Base-by-base conservation (phyloP, 495 filamentous ascomycete species). In the Daldinia loculata region DNA sequence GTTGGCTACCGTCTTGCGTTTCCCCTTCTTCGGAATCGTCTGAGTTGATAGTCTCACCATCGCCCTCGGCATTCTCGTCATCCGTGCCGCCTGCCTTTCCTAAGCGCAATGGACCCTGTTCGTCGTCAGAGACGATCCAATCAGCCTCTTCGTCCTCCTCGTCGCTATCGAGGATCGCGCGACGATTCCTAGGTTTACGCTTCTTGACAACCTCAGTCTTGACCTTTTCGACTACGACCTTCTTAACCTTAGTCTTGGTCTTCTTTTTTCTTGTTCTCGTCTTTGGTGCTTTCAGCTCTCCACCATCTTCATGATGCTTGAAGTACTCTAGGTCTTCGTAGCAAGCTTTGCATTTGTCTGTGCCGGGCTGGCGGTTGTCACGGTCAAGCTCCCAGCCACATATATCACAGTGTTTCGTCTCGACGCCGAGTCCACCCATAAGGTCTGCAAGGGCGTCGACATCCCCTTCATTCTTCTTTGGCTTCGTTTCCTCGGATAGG, bases 21-120 rank as follows among this genome's bases (percentile, higher is more conserved):
- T 81, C 82, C 12, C 81, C 81, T 56, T 77, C 74, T 0, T 48
- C 43, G 1, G 82, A 84, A 66, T 90, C 92, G 22, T 90, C 89
- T 5, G 90, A 90, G 30, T 82, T 84, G 29, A 97, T 81, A 78
- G 88, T 91, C 59, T 95, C 91, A 17, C 93, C 94, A 22, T 90
- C 92, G 29, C 93, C 93, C 72, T 97, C 93, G 17, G 90, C 87
- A 80, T 97, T 84, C 74, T 97, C 93, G 70, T 97, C 93, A 45
- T 94, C 93, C 6, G 85, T 86, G 12, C 91, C 93, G 17, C 93
- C 93, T 39, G 91, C 91, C 76, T 90, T 91, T 30, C 92, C 93
- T 56, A 95, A 84, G 41, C 83, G 82, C 3, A 85, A 60, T 2
- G 82, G 69, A 3, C 82, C 80, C 59, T 85, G 87, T 70, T 94